Base-by-base conservation (phyloP, 805 yeast species). In the Saccharomycopsis javanensis region DNA sequence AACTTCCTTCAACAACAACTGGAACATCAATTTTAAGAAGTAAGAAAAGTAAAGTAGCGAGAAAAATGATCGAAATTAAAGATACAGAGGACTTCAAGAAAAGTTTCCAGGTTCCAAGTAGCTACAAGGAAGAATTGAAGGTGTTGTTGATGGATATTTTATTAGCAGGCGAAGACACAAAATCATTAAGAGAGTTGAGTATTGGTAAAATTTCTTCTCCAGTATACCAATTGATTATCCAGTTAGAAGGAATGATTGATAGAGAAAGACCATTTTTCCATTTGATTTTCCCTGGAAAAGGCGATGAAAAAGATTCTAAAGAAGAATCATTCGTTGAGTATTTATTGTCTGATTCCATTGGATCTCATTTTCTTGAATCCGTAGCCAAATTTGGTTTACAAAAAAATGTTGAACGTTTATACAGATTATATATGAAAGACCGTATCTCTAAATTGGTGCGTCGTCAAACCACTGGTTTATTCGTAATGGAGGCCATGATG, bases 11-110 rank as follows among this genome's bases (percentile, higher is more conserved):
- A 4, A 72, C 90, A 0, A 79, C 85, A 1, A 76, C 76, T 65
- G 77, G 84, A 27, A 83, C 82, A 66, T 86, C 91, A 0, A 79
- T 86, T 5, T 74, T 89, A 62, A 79, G 98, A 67, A 85, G 95
- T 30, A 89, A 88, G 67, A 86, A 78, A 71, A 86, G 89, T 54
- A 90, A 81, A 70, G 86, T 83, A 69, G 97, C 97, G 5, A 82
- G 98, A 69, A 90, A 90, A 68, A 88, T 88, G 96, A 88, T 89
- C 65, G 94, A 87, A 64, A 84, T 89, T 50, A 83, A 83, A 64
- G 96, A 88, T 68, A 84, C 78, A 60, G 85, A 83, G 15, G 90
- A 85, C 62, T 85, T 83, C 65, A 75, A 79, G 58, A 34, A 54
- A 27, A 72, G 83, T 0, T 87, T 80, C 67, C 87, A 82, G 70